Percentiles rank a stretch among this genome's conserved stretches.
phyloP scores from a whole-genome alignment of 78 protist genomes.

The Dictyostelium citrinum region DNA sequence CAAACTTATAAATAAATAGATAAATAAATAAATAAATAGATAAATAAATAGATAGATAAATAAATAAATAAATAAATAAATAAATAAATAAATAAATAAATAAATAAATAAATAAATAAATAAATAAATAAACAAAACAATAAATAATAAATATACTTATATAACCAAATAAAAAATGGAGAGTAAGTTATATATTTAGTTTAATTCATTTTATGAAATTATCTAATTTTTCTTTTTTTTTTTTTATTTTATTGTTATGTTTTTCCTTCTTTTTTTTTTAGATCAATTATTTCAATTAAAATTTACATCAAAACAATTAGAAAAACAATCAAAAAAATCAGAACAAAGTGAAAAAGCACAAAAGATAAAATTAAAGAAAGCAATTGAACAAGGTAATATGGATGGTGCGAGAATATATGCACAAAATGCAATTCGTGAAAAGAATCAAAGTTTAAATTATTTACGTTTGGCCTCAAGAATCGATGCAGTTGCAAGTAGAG shows the following conservation, averaged over 20 bases:
- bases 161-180: background rate
- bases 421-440: constrained; percentile 96
- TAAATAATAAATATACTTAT: background rate
- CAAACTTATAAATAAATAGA: too few relatives aligned
- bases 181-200: background rate
- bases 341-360: constrained; percentile 75
- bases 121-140: background rate
- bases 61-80: background rate
- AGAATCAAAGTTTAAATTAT: constrained; percentile 92
- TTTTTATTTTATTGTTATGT: too few relatives aligned
- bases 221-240: background rate
- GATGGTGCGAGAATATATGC: constrained; percentile 98
- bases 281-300: constrained; percentile 83
- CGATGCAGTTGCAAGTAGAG: constrained; percentile 97
- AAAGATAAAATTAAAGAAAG: constrained; percentile 82
- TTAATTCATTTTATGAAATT: too few relatives aligned
- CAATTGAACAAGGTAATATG: constrained; percentile 94
- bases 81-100: too few relatives aligned
- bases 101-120: too few relatives aligned
- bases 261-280: background rate
- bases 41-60: too few relatives aligned
- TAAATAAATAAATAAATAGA: too few relatives aligned
- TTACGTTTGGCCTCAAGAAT: constrained; percentile 90
- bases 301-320: constrained; percentile 78
- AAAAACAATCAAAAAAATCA: constrained; percentile 68